Evolutionary conservation across 2,329 filamentous ascomycete genomes (phyloP).

Genomic region (Diaporthe ampelina): DNA sequence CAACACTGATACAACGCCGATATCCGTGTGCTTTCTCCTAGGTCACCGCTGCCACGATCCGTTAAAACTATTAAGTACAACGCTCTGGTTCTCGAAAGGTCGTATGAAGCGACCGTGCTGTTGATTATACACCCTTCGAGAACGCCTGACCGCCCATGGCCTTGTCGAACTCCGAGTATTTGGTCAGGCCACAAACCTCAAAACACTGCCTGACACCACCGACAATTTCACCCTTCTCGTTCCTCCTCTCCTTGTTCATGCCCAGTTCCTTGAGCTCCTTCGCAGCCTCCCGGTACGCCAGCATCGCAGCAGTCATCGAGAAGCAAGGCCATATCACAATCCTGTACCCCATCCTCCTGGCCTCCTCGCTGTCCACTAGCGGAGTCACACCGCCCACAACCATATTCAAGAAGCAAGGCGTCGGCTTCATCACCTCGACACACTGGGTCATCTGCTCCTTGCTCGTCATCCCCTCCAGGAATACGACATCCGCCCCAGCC

Average conservation of each 20-base stretch:
- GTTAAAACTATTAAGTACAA: no score
- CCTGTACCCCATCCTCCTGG: conserved; percentile 48
- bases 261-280: conserved; percentile 50
- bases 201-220: conserved; percentile 49
- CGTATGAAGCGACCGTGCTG: no score
- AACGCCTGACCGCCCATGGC: conserved; percentile 49
- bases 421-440: conserved; percentile 44
- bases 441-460: conserved; percentile 57
- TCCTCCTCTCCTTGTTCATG: conserved; percentile 48
- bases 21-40: no score
- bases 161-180: conserved; percentile 49
- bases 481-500: conserved; percentile 70
- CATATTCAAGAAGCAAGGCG: conserved; percentile 51
- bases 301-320: conserved; percentile 49
- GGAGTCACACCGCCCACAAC: conserved; percentile 52
- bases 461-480: conserved; percentile 70
- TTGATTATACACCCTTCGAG: conserved; percentile 45
- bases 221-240: conserved; percentile 45
- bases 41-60: no score
- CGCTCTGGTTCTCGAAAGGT: neutral
- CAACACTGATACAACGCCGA: no score
- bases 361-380: conserved; percentile 47
- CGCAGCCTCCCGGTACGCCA: conserved; percentile 50
- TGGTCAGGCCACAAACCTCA: conserved; percentile 49
- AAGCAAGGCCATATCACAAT: conserved; percentile 52